These are phyloP conservation scores for Saxophila tyrrhenica DNA, from an alignment of 495 filamentous ascomycete genomes.

Conservation along the genomic window DNA sequence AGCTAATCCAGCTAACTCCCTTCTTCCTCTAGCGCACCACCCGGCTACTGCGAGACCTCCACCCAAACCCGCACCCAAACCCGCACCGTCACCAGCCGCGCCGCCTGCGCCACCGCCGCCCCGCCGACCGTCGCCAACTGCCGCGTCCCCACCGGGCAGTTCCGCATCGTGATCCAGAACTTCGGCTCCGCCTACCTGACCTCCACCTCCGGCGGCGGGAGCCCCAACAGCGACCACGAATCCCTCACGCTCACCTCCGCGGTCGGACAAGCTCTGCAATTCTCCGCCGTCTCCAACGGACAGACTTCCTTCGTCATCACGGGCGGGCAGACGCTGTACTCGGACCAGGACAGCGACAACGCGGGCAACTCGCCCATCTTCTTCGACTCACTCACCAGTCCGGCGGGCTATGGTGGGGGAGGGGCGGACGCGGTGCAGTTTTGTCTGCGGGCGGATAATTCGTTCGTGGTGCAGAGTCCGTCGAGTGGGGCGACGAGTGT, in stretches of 20 bases:
- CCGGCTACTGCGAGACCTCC: not conserved
- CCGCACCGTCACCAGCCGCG: not conserved
- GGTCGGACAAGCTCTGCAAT: not conserved
- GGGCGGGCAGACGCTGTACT: constrained; percentile 6
- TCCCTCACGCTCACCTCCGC: not conserved
- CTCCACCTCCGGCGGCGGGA: not conserved
- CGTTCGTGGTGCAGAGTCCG: constrained; percentile 7
- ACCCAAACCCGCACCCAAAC: constrained; percentile 1
- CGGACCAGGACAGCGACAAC: not conserved
- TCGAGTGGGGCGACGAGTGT: not conserved
- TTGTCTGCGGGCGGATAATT: constrained; percentile 5
- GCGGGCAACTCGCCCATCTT: constrained; percentile 4
- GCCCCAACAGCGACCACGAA: constrained; percentile 2
- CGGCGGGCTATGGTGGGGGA: not conserved
- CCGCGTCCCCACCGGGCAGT: not conserved
- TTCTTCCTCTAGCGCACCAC: no score
- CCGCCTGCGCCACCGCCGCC: not conserved
- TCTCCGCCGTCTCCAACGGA: constrained; percentile 3
- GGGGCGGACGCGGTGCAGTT: constrained; percentile 2
- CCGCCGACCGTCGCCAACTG: not conserved
- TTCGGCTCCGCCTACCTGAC: not conserved
- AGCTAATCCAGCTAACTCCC: no score
- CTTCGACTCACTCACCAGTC: not conserved
- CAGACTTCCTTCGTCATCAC: not conserved
- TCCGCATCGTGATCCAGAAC: not conserved